Evolutionary conservation across 1,284 basidiomycete species (phyloP).

Genomic region (Rhodofomes roseus): DNA sequence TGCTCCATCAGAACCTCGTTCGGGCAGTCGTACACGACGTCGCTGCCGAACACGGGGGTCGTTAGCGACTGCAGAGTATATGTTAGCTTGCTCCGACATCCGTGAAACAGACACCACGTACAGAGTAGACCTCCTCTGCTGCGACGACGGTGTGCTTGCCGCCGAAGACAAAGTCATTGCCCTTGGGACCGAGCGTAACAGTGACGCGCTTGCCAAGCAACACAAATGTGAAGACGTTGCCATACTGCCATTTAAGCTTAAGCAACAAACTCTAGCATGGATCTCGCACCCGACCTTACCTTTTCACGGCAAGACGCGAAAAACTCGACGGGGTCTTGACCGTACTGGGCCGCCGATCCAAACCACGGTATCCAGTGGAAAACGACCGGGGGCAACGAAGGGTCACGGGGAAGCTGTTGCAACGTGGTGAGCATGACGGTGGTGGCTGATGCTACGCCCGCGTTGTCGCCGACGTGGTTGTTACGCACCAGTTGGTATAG

Average conservation of each 20-base stretch:
- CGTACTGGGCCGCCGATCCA: slow-evolving; percentile 74
- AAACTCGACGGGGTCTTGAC: slow-evolving; percentile 79
- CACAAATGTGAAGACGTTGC: slow-evolving; percentile 90
- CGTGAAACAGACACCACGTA: slow-evolving; percentile 30
- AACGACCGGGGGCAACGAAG: slow-evolving; percentile 67
- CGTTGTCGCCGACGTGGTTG: background rate
- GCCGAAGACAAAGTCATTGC: slow-evolving; percentile 93
- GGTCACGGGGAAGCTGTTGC: slow-evolving; percentile 44
- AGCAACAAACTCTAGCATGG: background rate
- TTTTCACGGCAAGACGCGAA: slow-evolving; percentile 77
- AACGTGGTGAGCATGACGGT: slow-evolving; percentile 1
- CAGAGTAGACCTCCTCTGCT: slow-evolving; percentile 96
- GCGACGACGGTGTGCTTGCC: slow-evolving; percentile 91
- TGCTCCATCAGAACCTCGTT: slow-evolving; percentile 99
- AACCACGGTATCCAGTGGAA: slow-evolving; percentile 79
- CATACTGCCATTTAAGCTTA: slow-evolving; percentile 40
- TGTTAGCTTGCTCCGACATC: background rate
- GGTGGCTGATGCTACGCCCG: background rate
- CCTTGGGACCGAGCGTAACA: slow-evolving; percentile 88
- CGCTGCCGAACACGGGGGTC: slow-evolving; percentile 93
- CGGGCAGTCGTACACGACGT: slow-evolving; percentile 96
- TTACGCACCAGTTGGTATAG: slow-evolving; percentile 54
- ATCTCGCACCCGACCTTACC: slow-evolving; percentile 41
- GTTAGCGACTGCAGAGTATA: slow-evolving; percentile 64
- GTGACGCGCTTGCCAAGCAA: slow-evolving; percentile 89